Evolutionary conservation across 305 asterid species (phyloP).

Genomic region (Nicotiana rustica): DNA sequence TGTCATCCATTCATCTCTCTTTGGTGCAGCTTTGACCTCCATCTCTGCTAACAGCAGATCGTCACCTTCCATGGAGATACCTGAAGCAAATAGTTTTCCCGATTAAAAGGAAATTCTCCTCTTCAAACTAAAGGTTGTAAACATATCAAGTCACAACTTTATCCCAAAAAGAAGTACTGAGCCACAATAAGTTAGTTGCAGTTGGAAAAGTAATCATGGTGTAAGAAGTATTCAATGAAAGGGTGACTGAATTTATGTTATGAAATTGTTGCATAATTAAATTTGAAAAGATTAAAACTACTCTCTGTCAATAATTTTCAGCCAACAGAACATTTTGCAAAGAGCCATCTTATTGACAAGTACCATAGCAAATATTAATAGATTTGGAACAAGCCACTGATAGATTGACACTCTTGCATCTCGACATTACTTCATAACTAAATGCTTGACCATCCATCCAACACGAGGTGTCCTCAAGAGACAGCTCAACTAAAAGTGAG

Average conservation of each 20-base stretch:
- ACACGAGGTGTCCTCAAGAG: conserved; percentile 1
- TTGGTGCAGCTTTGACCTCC: conserved; percentile 68
- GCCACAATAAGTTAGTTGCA: not conserved
- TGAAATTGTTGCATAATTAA: not conserved
- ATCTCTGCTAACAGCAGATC: conserved; percentile 82
- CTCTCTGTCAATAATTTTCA: not conserved
- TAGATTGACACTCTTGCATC: not conserved
- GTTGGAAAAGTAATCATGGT: conserved; percentile 1
- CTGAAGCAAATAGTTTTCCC: conserved; percentile 54
- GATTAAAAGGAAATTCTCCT: not conserved
- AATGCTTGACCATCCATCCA: not conserved
- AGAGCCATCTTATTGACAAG: conserved; percentile 9
- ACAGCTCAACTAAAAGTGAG: not conserved
- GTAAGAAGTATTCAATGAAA: not conserved
- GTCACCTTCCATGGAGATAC: conserved; percentile 96
- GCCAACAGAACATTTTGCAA: not conserved
- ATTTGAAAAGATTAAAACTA: conserved; percentile 9
- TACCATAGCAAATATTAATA: not conserved
- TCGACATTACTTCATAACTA: not conserved
- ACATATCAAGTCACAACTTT: not conserved
- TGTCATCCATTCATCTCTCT: conserved; percentile 98
- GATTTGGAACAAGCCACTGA: not conserved
- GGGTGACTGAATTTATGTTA: not conserved
- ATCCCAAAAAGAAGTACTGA: not conserved
- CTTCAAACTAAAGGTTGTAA: not conserved